These are phyloP conservation scores for Ogataea pignaliae DNA, from an alignment of 805 yeast species.

Conservation along the genomic window DNA sequence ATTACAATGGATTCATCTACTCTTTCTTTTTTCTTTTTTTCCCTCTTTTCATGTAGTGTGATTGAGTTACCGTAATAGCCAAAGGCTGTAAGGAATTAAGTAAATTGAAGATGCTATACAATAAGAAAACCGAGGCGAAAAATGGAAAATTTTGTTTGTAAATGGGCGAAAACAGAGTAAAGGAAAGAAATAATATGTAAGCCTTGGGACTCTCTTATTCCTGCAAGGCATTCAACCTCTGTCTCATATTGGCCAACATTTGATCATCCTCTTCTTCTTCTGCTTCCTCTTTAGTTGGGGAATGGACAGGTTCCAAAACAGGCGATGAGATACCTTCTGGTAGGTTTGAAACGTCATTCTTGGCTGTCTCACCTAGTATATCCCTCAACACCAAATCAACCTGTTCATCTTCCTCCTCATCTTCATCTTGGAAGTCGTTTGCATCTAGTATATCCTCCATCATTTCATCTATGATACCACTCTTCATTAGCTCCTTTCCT, in stretches of 20 bases:
- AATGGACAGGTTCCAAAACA: constrained; percentile 18
- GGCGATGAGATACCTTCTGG: constrained; percentile 17
- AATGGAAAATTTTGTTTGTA: not conserved
- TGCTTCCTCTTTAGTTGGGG: constrained; percentile 35
- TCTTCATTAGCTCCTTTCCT: constrained; percentile 79
- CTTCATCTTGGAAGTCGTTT: constrained; percentile 59
- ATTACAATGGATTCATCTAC: too few relatives aligned
- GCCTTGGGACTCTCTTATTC: too few relatives aligned
- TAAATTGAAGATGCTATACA: too few relatives aligned
- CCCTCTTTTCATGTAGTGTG: too few relatives aligned
- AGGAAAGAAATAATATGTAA: not conserved
- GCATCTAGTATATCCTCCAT: constrained; percentile 82
- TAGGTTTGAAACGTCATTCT: constrained; percentile 19
- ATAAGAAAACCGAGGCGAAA: not conserved
- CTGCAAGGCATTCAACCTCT: constrained; percentile 81
- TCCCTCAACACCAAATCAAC: constrained; percentile 56
- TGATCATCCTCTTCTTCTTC: constrained; percentile 71
- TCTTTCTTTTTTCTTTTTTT: too few relatives aligned
- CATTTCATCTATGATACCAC: constrained; percentile 91
- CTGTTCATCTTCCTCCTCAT: constrained; percentile 55
- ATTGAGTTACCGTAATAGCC: too few relatives aligned
- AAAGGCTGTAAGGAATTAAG: too few relatives aligned
- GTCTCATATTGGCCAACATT: constrained; percentile 81
- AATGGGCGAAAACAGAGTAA: not conserved
- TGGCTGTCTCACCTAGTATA: constrained; percentile 36